These are phyloP conservation scores for Gastroboletus turbinatus DNA, from an alignment of 1,284 basidiomycete species.

Conservation along the genomic window DNA sequence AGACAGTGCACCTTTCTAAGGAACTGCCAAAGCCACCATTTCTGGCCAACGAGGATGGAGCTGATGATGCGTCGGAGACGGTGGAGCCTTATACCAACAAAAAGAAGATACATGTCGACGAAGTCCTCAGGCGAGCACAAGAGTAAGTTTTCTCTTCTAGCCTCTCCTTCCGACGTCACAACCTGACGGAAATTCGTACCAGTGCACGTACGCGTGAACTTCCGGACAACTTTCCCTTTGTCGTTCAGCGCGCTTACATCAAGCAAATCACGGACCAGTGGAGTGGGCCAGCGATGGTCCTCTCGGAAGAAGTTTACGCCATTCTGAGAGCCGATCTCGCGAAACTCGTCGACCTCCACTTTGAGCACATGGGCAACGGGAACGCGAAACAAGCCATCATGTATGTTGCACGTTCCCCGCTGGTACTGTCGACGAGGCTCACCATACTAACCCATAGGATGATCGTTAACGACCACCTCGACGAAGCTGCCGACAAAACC, in stretches of 20 bases:
- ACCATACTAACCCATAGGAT: conserved; percentile 34
- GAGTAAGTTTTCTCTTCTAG: conserved; percentile 38
- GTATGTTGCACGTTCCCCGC: conserved; percentile 38
- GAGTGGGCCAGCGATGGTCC: conserved; percentile 44
- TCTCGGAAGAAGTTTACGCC: conserved; percentile 48
- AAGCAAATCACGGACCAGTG: conserved; percentile 46
- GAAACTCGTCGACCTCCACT: conserved; percentile 45
- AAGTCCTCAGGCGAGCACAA: conserved; percentile 50
- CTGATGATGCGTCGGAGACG: conserved; percentile 5
- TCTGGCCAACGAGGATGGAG: conserved; percentile 39
- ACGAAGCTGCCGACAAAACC: conserved; percentile 40
- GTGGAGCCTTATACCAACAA: conserved; percentile 17
- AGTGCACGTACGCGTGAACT: conserved; percentile 70
- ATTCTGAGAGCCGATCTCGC: conserved; percentile 43
- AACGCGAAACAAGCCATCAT: conserved; percentile 49
- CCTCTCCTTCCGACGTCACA: not conserved
- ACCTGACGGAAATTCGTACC: not conserved
- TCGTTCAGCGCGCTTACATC: conserved; percentile 55
- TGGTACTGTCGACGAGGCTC: not conserved
- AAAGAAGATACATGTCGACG: conserved; percentile 52
- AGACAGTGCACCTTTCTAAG: not conserved
- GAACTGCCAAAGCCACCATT: conserved; percentile 36
- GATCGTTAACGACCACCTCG: conserved; percentile 49
- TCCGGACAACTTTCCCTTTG: conserved; percentile 63
- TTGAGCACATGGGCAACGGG: conserved; percentile 53